Evolutionary conservation across 2,329 filamentous ascomycete species (phyloP).

Genomic region (Pyricularia sp.): DNA sequence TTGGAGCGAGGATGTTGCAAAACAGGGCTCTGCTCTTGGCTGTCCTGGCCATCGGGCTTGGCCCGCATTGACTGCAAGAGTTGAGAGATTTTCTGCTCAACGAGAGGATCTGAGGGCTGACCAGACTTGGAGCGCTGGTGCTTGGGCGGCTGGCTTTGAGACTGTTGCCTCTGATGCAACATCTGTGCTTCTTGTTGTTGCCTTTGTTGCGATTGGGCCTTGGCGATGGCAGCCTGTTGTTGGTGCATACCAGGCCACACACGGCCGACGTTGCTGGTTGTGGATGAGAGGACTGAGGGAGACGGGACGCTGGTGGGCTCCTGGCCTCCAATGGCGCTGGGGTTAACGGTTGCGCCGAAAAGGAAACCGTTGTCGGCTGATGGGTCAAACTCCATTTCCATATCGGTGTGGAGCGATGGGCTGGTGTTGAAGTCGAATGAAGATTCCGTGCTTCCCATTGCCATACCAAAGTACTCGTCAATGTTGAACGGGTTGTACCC

Average conservation of each 20-base stretch:
- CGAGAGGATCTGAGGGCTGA: constrained; percentile 55
- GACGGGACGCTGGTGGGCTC: constrained; percentile 42
- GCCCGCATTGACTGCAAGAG: constrained; percentile 87
- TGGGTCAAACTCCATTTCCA: constrained; percentile 63
- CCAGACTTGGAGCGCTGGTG: constrained; percentile 38
- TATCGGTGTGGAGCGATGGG: constrained; percentile 52
- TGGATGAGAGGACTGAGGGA: constrained; percentile 30
- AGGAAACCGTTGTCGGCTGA: constrained; percentile 53
- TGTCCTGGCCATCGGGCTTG: constrained; percentile 28
- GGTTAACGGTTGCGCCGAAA: constrained; percentile 57
- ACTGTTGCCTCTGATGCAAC: constrained; percentile 31
- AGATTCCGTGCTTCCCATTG: constrained; percentile 44
- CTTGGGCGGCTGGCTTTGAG: constrained; percentile 28
- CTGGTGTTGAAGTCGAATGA: constrained; percentile 65
- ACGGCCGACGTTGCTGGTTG: constrained; percentile 48
- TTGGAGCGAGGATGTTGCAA: constrained; percentile 46
- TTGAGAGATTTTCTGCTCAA: constrained; percentile 90
- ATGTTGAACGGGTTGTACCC: constrained; percentile 37
- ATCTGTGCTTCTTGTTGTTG: constrained; percentile 50
- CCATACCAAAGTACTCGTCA: constrained; percentile 38
- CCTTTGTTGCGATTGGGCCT: constrained; percentile 59
- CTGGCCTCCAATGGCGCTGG: constrained; percentile 58
- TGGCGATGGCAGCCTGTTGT: constrained; percentile 68
- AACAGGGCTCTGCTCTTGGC: background rate
- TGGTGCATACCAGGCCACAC: constrained; percentile 93